Base-by-base conservation (phyloP, 1,139 yeast species). In the Sugiyamaella sp. region DNA sequence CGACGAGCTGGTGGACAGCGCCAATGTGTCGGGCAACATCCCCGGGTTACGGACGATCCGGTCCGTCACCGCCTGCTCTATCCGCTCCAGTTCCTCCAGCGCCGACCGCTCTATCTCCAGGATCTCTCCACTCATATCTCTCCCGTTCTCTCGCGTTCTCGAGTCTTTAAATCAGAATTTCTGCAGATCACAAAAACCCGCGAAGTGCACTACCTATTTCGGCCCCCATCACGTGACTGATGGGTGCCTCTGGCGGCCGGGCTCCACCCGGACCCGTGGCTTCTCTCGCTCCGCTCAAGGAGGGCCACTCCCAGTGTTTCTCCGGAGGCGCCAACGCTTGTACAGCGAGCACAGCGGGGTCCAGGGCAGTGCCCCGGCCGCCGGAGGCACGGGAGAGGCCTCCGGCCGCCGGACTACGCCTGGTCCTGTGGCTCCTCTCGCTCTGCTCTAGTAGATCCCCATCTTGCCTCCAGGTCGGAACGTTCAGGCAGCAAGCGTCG, bases 11-110 rank as follows among this genome's bases (percentile, higher is more conserved):
- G 57, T 54, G 56, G 63, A 59, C 52, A 56, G 55, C 54, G 57
- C 58, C 52, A 57, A 47, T 1, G 59, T 54, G 9, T 62, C 66
- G 1, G 80, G 79, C 50, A 76, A 75, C 8, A 81, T 59, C 33
- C 69, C 72, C 0, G 85, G 82, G 55, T 81, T 80, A 46, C 79
- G 64, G 32, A 67, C 65, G 1, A 83, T 68, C 32, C 89, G 69
- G 38, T 74, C 76, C 0, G 80, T 66, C 2, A 85, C 73, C 0
- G 85, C 84, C 50, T 71, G 66, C 61, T 84, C 86, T 4, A 84
- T 76, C 6, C 79, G 63, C 58, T 84, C 87, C n/a, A 80, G 67
- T 63, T 79, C 84, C 60, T 81, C 85, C 14, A 77, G 61, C 1
- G 74, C 55, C 10, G 52, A 49, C 48, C 54, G 33, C 27, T 53